Evolutionary conservation across 1,139 yeast species (phyloP), one percentile per base, ranked within the genome.

Genomic region (Suhomyces choctaworum): DNA sequence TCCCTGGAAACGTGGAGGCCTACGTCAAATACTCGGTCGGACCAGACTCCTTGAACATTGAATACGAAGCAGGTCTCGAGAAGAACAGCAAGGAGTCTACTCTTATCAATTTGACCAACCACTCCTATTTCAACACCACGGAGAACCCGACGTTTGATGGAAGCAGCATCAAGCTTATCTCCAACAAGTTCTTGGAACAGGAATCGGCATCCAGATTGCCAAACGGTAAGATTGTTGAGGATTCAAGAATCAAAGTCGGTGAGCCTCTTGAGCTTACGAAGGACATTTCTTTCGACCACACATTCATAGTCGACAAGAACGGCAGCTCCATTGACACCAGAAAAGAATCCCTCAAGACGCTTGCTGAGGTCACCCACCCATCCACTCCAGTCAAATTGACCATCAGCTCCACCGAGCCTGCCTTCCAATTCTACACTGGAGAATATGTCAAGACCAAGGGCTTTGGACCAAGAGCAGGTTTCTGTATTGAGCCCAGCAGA

Each of bases 391-490:
- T 71, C 30, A 63, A 64, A 30, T 51, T 82, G 29, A 57, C 56
- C 11, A 73, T 76, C 11, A 54, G 60, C 17, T 65, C 85, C 7
- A 81, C 88, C 2, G 89, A 82, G 44, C 89, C 89, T 5, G 63
- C 79, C 4, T 80, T 77, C 66, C 88, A 81, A 56, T 65, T 82
- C 35, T 82, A 81, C 58, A 78, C 87, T 23, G 85, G 85, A 22
- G 80, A 76, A 45, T 64, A 64, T 35, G 65, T 73, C 38, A 50
- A 68, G 39, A 63, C 70, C 27, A 49, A 52, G 20, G 59, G 58
- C 7, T 67, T 56, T 46, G 60, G 63, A 17, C 52, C 64, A 20
- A 69, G 86, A 54, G 58, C 73, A 36, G 88, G 86, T 5, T 72
- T 81, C 54, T 80, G 84, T 44, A 64, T 80, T 29, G 89, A 82